Percentiles rank a stretch among this genome's conserved stretches.
Evolutionary conservation across 169 alveolate genomes (phyloP).

Genomic region (Hepatocystis sp.): DNA sequence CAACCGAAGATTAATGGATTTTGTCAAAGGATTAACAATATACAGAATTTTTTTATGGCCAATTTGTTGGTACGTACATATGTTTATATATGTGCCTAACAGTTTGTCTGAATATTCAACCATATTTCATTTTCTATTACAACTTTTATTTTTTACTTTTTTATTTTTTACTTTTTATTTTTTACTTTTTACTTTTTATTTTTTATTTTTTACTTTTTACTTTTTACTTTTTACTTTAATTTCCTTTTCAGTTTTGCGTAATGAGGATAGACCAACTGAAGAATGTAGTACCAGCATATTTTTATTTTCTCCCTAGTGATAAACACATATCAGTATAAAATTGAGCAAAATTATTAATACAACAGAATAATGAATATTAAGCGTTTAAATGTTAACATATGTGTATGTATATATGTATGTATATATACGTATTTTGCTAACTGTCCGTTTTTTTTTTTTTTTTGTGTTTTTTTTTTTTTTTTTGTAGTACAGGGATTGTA

Average conservation of each 20-base stretch:
- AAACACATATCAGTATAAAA: slow-evolving; percentile 23
- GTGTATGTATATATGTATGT: not conserved
- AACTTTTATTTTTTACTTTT: not conserved
- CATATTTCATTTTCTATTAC: not conserved
- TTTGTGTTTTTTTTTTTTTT: slow-evolving; percentile 10
- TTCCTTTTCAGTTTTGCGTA: slow-evolving; percentile 64
- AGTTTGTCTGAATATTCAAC: not conserved
- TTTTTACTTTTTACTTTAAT: too few relatives aligned
- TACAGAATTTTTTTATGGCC: slow-evolving; percentile 44
- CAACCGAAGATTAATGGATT: slow-evolving; percentile 56
- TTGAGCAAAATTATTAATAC: not conserved
- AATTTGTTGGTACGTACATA: slow-evolving; percentile 22
- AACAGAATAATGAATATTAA: not conserved
- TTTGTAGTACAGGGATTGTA: slow-evolving; percentile 46
- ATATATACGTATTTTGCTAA: not conserved
- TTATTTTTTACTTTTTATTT: not conserved
- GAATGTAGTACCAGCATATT: slow-evolving; percentile 51
- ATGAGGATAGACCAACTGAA: slow-evolving; percentile 47
- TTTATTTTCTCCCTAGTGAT: slow-evolving; percentile 31
- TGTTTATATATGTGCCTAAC: not conserved
- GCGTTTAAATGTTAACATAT: not conserved
- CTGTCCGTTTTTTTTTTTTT: not conserved
- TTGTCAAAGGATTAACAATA: slow-evolving; percentile 51
- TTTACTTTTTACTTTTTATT: not conserved
- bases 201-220: too few relatives aligned